These are phyloP conservation scores for Sherardia arvensis DNA, from an alignment of 257 asterid genomes.

Conservation along the genomic window DNA sequence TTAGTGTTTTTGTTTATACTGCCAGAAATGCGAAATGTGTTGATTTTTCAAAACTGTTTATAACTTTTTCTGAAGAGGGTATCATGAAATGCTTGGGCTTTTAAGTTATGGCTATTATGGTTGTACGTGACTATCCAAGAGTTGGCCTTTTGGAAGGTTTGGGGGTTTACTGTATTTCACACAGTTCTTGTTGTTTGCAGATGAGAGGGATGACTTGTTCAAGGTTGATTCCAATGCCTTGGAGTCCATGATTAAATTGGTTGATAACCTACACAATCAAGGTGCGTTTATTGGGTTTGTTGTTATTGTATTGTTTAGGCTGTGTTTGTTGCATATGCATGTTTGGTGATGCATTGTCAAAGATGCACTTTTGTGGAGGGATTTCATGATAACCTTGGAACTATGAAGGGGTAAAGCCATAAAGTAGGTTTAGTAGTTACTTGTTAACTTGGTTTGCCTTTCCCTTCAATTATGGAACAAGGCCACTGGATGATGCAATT, in stretches of 20 bases:
- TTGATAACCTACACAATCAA: constrained; percentile 62
- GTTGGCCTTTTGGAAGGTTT: background rate
- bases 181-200: constrained; percentile 28
- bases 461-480: too few species aligned
- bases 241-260: constrained; percentile 64
- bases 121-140: background rate
- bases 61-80: background rate
- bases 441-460: background rate
- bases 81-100: background rate
- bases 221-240: constrained; percentile 57
- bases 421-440: background rate
- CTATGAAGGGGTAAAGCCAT: background rate
- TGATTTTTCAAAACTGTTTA: background rate
- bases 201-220: constrained; percentile 69
- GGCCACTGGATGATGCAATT: background rate
- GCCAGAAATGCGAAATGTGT: background rate
- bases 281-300: constrained; percentile 53
- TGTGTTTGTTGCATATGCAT: background rate
- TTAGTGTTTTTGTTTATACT: too few species aligned
- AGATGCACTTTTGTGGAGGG: background rate
- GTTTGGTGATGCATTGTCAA: background rate
- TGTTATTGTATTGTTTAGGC: background rate
- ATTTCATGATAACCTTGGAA: background rate
- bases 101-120: background rate
- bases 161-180: background rate